These are phyloP conservation scores for Asterochloris erici DNA, from an alignment of 139 green algal genomes.

Conservation along the genomic window DNA sequence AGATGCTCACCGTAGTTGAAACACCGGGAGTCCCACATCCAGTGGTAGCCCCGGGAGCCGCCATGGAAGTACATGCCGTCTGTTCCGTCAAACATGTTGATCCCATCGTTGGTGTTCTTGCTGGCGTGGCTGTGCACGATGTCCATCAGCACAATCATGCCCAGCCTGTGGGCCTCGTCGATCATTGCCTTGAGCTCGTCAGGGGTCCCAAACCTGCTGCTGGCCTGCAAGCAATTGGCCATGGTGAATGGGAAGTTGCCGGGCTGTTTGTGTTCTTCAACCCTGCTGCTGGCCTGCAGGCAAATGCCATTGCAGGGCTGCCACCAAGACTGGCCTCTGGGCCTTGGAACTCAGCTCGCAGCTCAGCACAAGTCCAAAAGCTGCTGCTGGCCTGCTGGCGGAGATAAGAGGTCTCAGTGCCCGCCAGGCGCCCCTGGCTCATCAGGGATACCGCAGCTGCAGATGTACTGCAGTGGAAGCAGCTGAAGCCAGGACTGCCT, in stretches of 20 bases:
- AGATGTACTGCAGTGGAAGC: not conserved
- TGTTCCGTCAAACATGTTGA: conserved; percentile 99
- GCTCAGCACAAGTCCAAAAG: conserved; percentile 93
- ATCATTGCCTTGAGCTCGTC: conserved; percentile 98
- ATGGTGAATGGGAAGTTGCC: not conserved
- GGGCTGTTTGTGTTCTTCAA: conserved; percentile 95
- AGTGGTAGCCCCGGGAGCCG: conserved; percentile 85
- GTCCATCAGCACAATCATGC: conserved; percentile 85
- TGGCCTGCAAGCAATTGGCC: conserved; percentile 31
- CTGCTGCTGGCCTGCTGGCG: conserved; percentile 55
- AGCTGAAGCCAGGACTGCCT: not conserved
- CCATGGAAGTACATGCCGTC: conserved; percentile 91
- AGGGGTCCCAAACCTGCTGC: conserved; percentile 88
- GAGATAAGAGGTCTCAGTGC: not conserved
- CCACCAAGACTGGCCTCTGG: conserved; percentile 72
- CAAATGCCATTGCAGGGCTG: conserved; percentile 28
- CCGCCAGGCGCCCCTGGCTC: too few relatives aligned
- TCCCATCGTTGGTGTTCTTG: conserved; percentile 91
- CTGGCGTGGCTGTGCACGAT: conserved; percentile 87
- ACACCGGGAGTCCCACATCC: conserved; percentile 97
- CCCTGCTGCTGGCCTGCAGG: conserved; percentile 66
- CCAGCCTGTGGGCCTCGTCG: conserved; percentile 82
- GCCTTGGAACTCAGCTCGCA: conserved; percentile 96
- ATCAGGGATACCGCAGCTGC: too few relatives aligned
- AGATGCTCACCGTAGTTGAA: conserved; percentile 93